phyloP scores from a whole-genome alignment of 2,329 filamentous ascomycete genomes.

The Parafenestella ontariensis region DNA sequence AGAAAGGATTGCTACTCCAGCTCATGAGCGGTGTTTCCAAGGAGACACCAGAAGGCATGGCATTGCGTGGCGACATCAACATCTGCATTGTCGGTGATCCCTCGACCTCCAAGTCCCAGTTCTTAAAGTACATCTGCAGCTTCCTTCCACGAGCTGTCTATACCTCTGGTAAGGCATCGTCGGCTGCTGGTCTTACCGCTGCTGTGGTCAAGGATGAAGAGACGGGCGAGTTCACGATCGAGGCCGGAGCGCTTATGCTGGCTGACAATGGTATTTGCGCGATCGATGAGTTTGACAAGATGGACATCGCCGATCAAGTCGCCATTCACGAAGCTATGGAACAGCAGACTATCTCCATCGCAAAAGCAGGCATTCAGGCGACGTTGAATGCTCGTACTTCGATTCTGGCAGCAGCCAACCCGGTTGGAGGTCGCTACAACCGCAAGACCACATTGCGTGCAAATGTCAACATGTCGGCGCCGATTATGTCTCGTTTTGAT shows the following conservation, averaged over 20 bases:
- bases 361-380: conserved; percentile 97
- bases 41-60: conserved; percentile 90
- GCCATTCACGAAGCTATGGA: conserved; percentile 99
- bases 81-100: conserved; percentile 98
- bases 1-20: conserved; percentile 93
- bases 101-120: conserved; percentile 96
- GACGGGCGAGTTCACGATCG: conserved; percentile 98
- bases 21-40: conserved; percentile 96
- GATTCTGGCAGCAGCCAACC: conserved; percentile 95
- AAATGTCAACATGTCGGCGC: conserved; percentile 98
- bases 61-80: conserved; percentile 95
- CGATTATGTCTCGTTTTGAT: conserved; percentile 99
- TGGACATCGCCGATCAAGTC: conserved; percentile 96
- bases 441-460: conserved; percentile 90
- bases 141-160: conserved; percentile 97
- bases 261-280: conserved; percentile 96
- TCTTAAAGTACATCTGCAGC: conserved; percentile 96
- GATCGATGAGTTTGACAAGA: conserved; percentile 99
- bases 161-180: conserved; percentile 96
- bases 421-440: conserved; percentile 95
- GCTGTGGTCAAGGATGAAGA: conserved; percentile 98
- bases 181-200: conserved; percentile 94
- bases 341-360: conserved; percentile 98
- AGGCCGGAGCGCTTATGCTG: conserved; percentile 96
- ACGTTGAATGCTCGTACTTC: conserved; percentile 95